These are phyloP conservation scores for Neofusicoccum laricinum DNA, from an alignment of 2,329 filamentous ascomycete genomes.

Conservation along the genomic window DNA sequence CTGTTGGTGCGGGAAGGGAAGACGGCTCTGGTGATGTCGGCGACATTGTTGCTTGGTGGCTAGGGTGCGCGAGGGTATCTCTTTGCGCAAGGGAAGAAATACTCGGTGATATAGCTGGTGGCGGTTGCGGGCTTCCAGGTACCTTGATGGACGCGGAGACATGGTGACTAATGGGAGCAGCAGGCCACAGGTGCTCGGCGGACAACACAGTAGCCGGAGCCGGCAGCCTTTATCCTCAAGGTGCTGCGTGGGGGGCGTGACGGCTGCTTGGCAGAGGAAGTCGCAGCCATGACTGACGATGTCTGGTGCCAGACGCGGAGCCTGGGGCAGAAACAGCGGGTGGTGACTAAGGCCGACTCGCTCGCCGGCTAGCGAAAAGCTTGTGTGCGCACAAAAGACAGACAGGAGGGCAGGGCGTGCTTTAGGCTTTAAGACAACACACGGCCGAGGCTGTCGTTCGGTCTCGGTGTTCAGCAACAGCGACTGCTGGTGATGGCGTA, in stretches of 20 bases:
- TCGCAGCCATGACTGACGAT: neutral
- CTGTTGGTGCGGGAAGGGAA: neutral
- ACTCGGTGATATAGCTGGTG: neutral
- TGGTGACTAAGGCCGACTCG: neutral
- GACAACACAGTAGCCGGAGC: conserved; percentile 3
- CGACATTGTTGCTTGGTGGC: neutral
- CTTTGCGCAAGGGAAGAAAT: neutral
- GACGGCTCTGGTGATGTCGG: neutral
- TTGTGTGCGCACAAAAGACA: too few species aligned
- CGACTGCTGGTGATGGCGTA: too few species aligned
- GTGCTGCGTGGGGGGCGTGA: neutral
- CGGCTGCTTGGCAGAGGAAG: neutral
- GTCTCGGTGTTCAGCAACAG: too few species aligned
- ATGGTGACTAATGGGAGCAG: conserved; percentile 2
- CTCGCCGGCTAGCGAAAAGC: neutral
- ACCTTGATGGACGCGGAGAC: conserved; percentile 6
- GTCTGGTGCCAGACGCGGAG: neutral
- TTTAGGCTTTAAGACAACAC: too few species aligned
- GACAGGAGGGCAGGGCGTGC: too few species aligned
- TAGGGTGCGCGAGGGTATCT: neutral
- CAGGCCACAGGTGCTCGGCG: neutral
- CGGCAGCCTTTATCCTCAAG: neutral
- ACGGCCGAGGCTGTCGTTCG: too few species aligned
- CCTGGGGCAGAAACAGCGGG: neutral
- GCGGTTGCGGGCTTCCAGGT: neutral